These are phyloP conservation scores for Glomus cerebriforme DNA, from an alignment of 192 early-diverging fungal genomes.

Conservation along the genomic window DNA sequence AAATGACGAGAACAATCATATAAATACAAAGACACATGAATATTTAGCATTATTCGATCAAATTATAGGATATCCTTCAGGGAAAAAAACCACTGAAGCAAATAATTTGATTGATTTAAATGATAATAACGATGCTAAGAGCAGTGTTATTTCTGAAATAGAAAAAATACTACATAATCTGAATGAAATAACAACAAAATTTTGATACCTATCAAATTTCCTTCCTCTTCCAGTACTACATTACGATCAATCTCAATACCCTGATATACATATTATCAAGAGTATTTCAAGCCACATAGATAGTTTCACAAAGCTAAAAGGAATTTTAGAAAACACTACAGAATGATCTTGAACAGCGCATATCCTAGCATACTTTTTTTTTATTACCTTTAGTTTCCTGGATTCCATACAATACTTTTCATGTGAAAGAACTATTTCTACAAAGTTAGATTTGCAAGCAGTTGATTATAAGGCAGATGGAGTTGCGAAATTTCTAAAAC, in stretches of 20 bases:
- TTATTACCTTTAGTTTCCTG: constrained; percentile 7
- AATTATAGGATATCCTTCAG: too few relatives aligned
- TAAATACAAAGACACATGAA: not conserved
- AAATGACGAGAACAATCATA: not conserved
- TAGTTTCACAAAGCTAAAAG: not conserved
- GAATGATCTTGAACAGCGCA: constrained; percentile 17
- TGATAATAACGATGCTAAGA: not conserved
- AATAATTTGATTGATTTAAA: too few relatives aligned
- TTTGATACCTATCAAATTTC: not conserved
- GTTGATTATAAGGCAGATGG: constrained; percentile 15
- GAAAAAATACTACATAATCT: not conserved
- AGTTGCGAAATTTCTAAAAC: constrained; percentile 5
- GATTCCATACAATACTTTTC: constrained; percentile 14
- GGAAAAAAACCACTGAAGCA: too few relatives aligned
- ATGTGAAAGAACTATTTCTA: not conserved
- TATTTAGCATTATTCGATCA: not conserved
- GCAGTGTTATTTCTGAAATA: not conserved
- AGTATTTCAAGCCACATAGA: not conserved
- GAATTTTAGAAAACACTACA: not conserved
- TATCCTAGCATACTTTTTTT: constrained; percentile 15
- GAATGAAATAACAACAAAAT: too few relatives aligned
- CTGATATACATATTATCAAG: not conserved
- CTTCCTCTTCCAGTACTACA: not conserved
- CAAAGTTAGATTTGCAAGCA: constrained; percentile 5
- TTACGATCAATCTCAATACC: not conserved